Percentiles rank a stretch among this genome's conserved stretches.
Evolutionary conservation across 306 rosid species (phyloP).

Genomic region (Acacia melanoxylon): DNA sequence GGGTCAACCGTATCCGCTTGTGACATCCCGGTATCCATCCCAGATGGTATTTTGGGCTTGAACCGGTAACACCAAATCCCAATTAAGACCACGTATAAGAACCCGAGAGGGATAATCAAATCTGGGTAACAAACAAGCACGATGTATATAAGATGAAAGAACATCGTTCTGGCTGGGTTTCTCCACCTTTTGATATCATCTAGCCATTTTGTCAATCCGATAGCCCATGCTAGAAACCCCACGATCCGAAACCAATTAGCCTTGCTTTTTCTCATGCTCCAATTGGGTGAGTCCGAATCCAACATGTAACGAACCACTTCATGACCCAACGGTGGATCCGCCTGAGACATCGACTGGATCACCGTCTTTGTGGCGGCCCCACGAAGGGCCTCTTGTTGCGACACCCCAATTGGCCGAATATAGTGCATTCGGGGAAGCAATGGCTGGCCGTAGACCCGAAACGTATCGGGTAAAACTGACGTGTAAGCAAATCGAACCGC

Average conservation of each 20-base stretch:
- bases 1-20: conserved; percentile 85
- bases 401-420: conserved; percentile 86
- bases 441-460: conserved; percentile 72
- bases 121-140: conserved; percentile 99
- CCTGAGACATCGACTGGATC: conserved; percentile 66
- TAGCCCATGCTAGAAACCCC: conserved; percentile 77
- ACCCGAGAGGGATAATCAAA: conserved; percentile 76
- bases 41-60: conserved; percentile 72
- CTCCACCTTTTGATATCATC: conserved; percentile 78
- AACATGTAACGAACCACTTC: conserved; percentile 91
- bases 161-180: conserved; percentile 70
- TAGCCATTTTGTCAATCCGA: conserved; percentile 84
- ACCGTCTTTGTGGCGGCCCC: conserved; percentile 83
- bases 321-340: conserved; percentile 80
- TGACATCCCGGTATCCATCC: conserved; percentile 78
- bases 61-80: conserved; percentile 94
- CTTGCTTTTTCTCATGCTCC: conserved; percentile 96
- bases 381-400: conserved; percentile 84
- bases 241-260: conserved; percentile 92
- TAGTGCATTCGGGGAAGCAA: conserved; percentile 88
- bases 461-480: conserved; percentile 67
- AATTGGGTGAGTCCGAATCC: conserved; percentile 83
- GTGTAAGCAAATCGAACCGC: conserved; percentile 82
- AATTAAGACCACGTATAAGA: conserved; percentile 72
- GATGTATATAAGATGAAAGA: conserved; percentile 68